Base-by-base conservation (phyloP, 2,329 filamentous ascomycete species). In the Neofusicoccum laricinum region DNA sequence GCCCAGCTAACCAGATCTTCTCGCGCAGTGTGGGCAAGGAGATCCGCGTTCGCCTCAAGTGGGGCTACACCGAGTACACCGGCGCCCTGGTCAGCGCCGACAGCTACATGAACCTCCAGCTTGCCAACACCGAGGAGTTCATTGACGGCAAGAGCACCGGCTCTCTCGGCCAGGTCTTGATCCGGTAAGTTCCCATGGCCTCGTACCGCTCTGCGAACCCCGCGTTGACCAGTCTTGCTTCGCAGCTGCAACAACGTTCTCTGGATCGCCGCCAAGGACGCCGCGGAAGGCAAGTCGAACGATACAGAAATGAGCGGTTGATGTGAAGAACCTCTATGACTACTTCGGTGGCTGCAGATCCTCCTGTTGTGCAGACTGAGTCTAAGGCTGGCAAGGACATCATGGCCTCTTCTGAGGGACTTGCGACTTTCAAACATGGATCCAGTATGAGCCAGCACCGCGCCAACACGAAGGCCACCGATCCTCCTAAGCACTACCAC, bases 61-160 rank as follows among this genome's bases (percentile, higher is more conserved):
- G 95, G 95, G 93, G 92, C 71, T 90, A 97, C 79, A 95, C 92
- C 66, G 95, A 99, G 79, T 99, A 99, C 86, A 96, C 94, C 78
- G 95, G 95, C 76, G 87, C 87, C 69, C 87, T 99, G 67, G 91
- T 97, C 75, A 94, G 90, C 72, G 91, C 96, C 75, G 95, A 99
- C 82, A 93, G 91, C 75, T 99, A 99, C 84, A 98, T 99, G 94
- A 99, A 99, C 82, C 88, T 99, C 68, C 93, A 98, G 81, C 86
- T 99, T 68, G 88, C 89, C 69, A 89, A 90, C 72, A 93, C 94
- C 59, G 91, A 97, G 80, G 95, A 99, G 79, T 97, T 90, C 80
- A 91, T 97, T 74, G 88, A 93, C 75, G 90, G 92, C 70, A 91
- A 96, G 85, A 89, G 88, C 76, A 92, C 90, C 40, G 94, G 93